These are phyloP conservation scores for Plantago lanceolata DNA, from an alignment of 305 asterid species.

Conservation along the genomic window DNA sequence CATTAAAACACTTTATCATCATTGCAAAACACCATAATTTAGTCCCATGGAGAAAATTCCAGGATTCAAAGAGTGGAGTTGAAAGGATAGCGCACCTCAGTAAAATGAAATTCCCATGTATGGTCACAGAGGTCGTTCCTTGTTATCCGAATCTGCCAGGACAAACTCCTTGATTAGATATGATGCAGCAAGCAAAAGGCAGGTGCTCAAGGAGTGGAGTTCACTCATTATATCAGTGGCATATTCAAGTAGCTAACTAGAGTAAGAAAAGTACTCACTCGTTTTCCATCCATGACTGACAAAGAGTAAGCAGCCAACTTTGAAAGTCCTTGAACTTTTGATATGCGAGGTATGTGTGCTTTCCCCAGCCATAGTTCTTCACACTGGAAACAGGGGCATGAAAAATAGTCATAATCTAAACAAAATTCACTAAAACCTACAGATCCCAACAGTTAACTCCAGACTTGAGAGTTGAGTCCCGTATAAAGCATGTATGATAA, in stretches of 20 bases:
- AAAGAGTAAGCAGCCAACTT: constrained; percentile 55
- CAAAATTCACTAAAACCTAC: neutral
- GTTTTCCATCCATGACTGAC: constrained; percentile 61
- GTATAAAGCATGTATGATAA: too few relatives aligned
- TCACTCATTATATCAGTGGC: constrained; percentile 1
- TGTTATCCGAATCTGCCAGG: constrained; percentile 58
- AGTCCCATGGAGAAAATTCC: neutral
- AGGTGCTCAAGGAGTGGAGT: neutral
- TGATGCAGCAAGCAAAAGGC: constrained; percentile 9
- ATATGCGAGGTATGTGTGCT: constrained; percentile 71
- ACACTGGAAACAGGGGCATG: constrained; percentile 43
- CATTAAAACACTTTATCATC: neutral
- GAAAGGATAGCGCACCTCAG: constrained; percentile 43
- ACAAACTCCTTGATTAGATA: constrained; percentile 25
- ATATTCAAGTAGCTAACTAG: neutral
- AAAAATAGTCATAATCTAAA: too few relatives aligned
- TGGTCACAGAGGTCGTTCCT: constrained; percentile 74
- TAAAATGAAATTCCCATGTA: constrained; percentile 72
- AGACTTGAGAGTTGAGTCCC: neutral
- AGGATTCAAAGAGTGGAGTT: neutral
- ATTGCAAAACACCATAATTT: neutral
- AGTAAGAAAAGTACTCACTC: constrained; percentile 42
- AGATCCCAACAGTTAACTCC: neutral
- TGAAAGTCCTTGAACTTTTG: constrained; percentile 48
- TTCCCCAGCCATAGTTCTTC: constrained; percentile 70